A percentile compares a stretch with the other conserved stretches of the same genome.
Evolutionary conservation across 2,329 filamentous ascomycete genomes (phyloP).

Genomic region (Neofusicoccum sp.): DNA sequence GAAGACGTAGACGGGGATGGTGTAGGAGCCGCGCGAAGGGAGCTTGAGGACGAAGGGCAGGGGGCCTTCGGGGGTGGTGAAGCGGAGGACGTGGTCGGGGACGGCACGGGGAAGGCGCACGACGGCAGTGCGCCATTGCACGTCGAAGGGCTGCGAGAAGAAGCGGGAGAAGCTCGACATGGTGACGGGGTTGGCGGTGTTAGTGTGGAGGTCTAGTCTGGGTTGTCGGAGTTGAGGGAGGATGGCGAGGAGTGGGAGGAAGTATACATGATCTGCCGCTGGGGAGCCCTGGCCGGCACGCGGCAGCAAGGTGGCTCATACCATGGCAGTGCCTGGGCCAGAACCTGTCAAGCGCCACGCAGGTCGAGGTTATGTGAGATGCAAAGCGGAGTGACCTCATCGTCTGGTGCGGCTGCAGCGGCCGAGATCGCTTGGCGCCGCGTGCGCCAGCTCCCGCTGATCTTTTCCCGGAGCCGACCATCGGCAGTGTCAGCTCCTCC

Average conservation of each 20-base stretch:
- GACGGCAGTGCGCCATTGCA: conserved; percentile 39
- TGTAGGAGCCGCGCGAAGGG: conserved; percentile 37
- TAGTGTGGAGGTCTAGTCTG: neutral
- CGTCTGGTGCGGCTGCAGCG: neutral
- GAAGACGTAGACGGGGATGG: conserved; percentile 43
- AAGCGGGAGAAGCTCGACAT: conserved; percentile 24
- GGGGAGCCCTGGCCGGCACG: neutral
- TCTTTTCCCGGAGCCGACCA: neutral
- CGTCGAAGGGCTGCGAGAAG: conserved; percentile 35
- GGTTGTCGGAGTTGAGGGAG: neutral
- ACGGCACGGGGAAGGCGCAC: conserved; percentile 39
- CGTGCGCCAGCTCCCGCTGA: neutral
- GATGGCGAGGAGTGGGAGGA: neutral
- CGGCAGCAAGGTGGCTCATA: neutral
- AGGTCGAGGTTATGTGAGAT: neutral
- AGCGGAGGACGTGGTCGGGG: conserved; percentile 35
- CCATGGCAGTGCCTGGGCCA: neutral
- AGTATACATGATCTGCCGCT: neutral
- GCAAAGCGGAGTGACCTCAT: neutral
- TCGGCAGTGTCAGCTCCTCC: no score
- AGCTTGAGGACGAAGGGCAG: conserved; percentile 43
- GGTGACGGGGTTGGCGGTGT: neutral
- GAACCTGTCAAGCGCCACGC: neutral
- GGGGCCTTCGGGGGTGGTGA: conserved; percentile 42
- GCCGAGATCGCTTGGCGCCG: neutral